Percentiles rank a stretch among this genome's conserved stretches.
These are phyloP conservation scores for Penicillium vulpinum DNA, from an alignment of 2,329 filamentous ascomycete species.

Conservation along the genomic window DNA sequence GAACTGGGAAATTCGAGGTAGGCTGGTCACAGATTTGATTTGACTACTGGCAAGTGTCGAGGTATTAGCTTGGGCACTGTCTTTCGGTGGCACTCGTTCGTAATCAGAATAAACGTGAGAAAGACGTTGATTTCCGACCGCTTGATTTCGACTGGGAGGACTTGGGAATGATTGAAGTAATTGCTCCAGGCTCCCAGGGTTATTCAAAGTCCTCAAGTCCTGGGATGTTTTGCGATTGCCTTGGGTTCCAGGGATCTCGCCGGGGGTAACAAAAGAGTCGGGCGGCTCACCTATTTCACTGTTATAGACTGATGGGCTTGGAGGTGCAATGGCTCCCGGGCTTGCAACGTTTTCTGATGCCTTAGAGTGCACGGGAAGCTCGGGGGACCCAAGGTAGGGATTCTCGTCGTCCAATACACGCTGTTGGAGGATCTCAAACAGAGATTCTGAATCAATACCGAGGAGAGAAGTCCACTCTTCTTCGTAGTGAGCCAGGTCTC, in stretches of 20 bases:
- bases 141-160: not conserved
- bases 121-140: not conserved
- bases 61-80: not conserved
- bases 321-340: not conserved
- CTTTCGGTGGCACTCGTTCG: not conserved
- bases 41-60: not conserved
- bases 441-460: not conserved
- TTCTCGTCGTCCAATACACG: not conserved
- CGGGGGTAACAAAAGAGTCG: not conserved
- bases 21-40: not conserved
- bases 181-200: not conserved
- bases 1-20: not conserved
- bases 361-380: not conserved
- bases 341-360: not conserved
- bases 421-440: not conserved
- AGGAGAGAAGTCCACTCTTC: conserved; percentile 3
- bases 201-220: not conserved
- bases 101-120: not conserved
- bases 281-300: conserved; percentile 5
- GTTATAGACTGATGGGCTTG: not conserved
- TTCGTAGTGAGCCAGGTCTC: not conserved
- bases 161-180: conserved; percentile 2
- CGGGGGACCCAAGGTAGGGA: not conserved
- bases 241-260: not conserved
- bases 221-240: not conserved